Conservation (phyloP, 495 filamentous ascomycete species). For the Thermothielavioides terrestris region DNA sequence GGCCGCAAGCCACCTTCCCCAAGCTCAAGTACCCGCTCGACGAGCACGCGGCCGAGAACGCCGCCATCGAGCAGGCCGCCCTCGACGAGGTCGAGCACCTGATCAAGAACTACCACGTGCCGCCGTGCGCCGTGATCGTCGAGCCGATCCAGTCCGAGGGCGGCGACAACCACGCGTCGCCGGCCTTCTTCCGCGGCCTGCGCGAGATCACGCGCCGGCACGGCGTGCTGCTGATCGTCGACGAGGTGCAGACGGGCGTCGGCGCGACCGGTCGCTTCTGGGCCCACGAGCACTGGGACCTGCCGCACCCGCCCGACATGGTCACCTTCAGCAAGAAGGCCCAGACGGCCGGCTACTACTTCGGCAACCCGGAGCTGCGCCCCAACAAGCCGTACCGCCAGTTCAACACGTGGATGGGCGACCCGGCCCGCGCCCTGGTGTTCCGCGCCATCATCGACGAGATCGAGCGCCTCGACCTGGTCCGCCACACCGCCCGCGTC, state of each 20-base stretch:
- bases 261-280: constrained; percentile 96
- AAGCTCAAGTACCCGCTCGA: constrained; percentile 84
- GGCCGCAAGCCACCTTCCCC: constrained; percentile 94
- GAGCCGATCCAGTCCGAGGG: constrained; percentile 98
- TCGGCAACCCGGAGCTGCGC: constrained; percentile 73
- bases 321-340: constrained; percentile 99
- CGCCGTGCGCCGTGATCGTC: constrained; percentile 82
- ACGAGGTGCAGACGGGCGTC: constrained; percentile 97
- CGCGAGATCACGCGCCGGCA: constrained; percentile 79
- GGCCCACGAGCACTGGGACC: constrained; percentile 97
- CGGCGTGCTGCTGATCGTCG: constrained; percentile 87
- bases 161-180: constrained; percentile 95
- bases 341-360: constrained; percentile 97
- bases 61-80: constrained; percentile 71
- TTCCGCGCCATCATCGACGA: constrained; percentile 91
- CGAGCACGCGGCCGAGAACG: constrained; percentile 73
- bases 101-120: constrained; percentile 72
- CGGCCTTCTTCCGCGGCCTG: constrained; percentile 83
- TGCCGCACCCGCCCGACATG: constrained; percentile 84
- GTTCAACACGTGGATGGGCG: constrained; percentile 99
- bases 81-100: constrained; percentile 83
- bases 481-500: constrained; percentile 68
- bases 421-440: constrained; percentile 80
- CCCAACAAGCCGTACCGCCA: constrained; percentile 99
- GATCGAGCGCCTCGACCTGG: constrained; percentile 71